phyloP scores from a whole-genome alignment of 2,329 filamentous ascomycete species.

The Samsoniella hepiali region DNA sequence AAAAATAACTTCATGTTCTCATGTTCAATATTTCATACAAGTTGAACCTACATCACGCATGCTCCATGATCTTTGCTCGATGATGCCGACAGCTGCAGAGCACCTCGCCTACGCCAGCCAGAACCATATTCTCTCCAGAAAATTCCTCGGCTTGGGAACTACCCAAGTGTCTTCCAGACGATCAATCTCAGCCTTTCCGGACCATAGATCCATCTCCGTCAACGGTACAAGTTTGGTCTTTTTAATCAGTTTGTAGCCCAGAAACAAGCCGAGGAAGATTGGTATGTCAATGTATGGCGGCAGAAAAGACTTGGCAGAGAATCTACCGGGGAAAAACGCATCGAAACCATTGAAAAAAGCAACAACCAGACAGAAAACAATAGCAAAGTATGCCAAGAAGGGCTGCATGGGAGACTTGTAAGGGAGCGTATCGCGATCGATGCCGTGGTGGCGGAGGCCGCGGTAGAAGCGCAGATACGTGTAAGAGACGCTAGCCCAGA shows the following conservation, averaged over 20 bases:
- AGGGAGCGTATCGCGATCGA: constrained; percentile 61
- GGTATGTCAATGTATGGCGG: constrained; percentile 68
- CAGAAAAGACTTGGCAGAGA: constrained; percentile 52
- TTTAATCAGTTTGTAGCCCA: constrained; percentile 63
- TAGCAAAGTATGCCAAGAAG: constrained; percentile 62
- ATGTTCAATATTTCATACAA: too few species aligned
- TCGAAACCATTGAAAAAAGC: constrained; percentile 70
- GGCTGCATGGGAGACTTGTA: constrained; percentile 66
- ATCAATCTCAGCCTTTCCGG: constrained; percentile 39
- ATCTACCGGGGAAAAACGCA: constrained; percentile 60
- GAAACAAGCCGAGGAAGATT: constrained; percentile 61
- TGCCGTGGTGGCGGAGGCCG: constrained; percentile 61
- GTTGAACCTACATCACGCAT: neutral
- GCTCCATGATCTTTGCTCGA: too few species aligned
- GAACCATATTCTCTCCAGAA: constrained; percentile 39
- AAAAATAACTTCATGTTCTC: too few species aligned
- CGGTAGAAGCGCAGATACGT: constrained; percentile 69
- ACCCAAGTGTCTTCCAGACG: constrained; percentile 36
- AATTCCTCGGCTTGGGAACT: constrained; percentile 34
- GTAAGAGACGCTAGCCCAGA: constrained; percentile 64
- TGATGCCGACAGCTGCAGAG: too few species aligned
- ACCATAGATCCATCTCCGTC: constrained; percentile 40
- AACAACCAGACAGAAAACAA: constrained; percentile 61
- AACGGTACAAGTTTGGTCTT: constrained; percentile 47
- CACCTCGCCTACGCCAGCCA: constrained; percentile 34